These are phyloP conservation scores for Polytolypa hystricis DNA, from an alignment of 2,329 filamentous ascomycete species.

Conservation along the genomic window DNA sequence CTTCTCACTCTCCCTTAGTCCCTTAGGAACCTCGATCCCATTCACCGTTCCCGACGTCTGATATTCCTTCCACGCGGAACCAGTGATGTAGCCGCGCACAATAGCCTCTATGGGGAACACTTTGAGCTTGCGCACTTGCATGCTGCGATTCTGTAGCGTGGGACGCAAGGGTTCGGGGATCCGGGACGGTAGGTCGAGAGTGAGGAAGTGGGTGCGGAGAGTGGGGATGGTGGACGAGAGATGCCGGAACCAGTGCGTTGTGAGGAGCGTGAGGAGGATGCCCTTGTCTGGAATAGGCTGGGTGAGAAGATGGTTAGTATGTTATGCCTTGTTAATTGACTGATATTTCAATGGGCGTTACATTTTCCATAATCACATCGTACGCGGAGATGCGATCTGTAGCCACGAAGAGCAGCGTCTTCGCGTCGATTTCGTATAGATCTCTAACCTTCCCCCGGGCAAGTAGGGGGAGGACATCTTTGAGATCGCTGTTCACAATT, in stretches of 20 bases:
- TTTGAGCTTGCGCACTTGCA: conserved; percentile 63
- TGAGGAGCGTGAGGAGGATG: conserved; percentile 55
- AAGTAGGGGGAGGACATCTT: conserved; percentile 37
- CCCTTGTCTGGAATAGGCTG: conserved; percentile 60
- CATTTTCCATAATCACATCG: conserved; percentile 80
- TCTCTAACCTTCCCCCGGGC: conserved; percentile 68
- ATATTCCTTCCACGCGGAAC: conserved; percentile 75
- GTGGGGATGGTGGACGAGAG: conserved; percentile 45
- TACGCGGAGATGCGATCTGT: conserved; percentile 91
- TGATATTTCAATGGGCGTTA: too few relatives aligned
- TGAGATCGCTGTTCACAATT: conserved; percentile 33
- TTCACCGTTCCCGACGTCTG: conserved; percentile 64
- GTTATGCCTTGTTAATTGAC: too few relatives aligned
- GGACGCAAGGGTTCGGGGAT: conserved; percentile 39
- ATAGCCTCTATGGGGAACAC: conserved; percentile 74
- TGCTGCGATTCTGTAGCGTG: conserved; percentile 54
- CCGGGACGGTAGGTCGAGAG: conserved; percentile 43
- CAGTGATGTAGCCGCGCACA: conserved; percentile 83
- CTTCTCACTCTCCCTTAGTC: conserved; percentile 58
- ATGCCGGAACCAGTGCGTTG: conserved; percentile 56
- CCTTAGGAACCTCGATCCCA: conserved; percentile 57
- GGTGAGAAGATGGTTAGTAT: not conserved
- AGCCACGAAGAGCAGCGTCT: conserved; percentile 68
- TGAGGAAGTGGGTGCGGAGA: conserved; percentile 54
- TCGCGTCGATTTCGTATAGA: conserved; percentile 60